These are phyloP conservation scores for Aphanomyces cochlioides DNA, from an alignment of 352 stramenopile genomes.

Conservation along the genomic window DNA sequence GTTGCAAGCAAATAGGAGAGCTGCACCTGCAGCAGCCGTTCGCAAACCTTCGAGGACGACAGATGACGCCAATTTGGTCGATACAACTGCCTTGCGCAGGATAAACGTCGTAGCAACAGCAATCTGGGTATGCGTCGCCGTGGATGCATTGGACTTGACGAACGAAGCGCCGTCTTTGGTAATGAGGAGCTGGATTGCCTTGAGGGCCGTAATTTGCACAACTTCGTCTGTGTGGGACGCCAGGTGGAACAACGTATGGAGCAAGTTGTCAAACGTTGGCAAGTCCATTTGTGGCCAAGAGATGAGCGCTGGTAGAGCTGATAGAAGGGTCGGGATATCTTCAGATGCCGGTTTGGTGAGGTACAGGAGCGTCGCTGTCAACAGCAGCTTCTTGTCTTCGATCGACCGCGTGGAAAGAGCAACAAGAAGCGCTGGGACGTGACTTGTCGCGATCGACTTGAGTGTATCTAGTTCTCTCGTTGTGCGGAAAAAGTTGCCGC, in stretches of 20 bases:
- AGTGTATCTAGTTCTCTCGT: slow-evolving; percentile 9
- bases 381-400: not conserved
- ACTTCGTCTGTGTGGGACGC: not conserved
- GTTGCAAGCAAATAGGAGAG: not conserved
- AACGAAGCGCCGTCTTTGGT: slow-evolving; percentile 27
- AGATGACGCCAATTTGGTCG: not conserved
- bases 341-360: not conserved
- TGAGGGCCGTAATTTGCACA: slow-evolving; percentile 8
- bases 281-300: not conserved
- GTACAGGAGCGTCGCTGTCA: slow-evolving; percentile 19
- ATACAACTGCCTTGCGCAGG: not conserved
- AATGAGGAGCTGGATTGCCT: slow-evolving; percentile 2
- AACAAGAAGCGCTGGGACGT: slow-evolving; percentile 4
- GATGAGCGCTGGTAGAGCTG: not conserved
- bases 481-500: slow-evolving; percentile 8
- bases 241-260: slow-evolving; percentile 17
- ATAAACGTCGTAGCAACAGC: slow-evolving; percentile 14
- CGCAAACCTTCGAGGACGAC: slow-evolving; percentile 6
- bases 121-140: not conserved
- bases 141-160: not conserved
- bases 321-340: not conserved
- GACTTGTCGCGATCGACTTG: not conserved
- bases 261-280: slow-evolving; percentile 18
- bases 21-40: slow-evolving; percentile 12
- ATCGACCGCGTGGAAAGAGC: not conserved